Conservation (phyloP, 805 yeast species). For the Geotrichum ghanense region DNA sequence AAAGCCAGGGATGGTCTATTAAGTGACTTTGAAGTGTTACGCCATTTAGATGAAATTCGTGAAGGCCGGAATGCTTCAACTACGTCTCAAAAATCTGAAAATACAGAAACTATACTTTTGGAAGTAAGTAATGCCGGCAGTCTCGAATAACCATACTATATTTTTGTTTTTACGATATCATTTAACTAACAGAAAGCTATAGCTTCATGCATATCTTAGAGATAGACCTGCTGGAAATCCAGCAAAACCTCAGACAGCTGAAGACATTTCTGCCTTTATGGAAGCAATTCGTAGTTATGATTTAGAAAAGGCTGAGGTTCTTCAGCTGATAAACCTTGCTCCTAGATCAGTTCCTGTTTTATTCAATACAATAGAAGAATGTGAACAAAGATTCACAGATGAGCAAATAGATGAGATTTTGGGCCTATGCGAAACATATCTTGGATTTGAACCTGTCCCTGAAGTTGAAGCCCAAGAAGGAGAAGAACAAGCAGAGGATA, state of each 20-base stretch:
- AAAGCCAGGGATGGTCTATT: slow-evolving; percentile 45
- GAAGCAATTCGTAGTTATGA: slow-evolving; percentile 31
- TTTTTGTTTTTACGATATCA: too few species aligned
- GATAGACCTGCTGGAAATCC: slow-evolving; percentile 29
- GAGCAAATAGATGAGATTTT: slow-evolving; percentile 51
- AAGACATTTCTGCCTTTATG: slow-evolving; percentile 31
- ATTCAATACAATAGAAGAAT: slow-evolving; percentile 78
- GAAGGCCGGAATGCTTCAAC: slow-evolving; percentile 3
- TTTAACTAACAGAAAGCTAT: slow-evolving; percentile 24
- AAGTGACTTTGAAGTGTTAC: slow-evolving; percentile 53
- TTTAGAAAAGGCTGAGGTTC: slow-evolving; percentile 69
- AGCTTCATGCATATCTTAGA: slow-evolving; percentile 29
- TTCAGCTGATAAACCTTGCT: slow-evolving; percentile 70
- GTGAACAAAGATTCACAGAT: slow-evolving; percentile 74
- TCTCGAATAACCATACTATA: neutral
- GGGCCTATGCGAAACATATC: slow-evolving; percentile 36
- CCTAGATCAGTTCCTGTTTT: slow-evolving; percentile 74
- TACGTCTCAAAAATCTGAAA: slow-evolving; percentile 10
- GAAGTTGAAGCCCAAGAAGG: slow-evolving; percentile 19
- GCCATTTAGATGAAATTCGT: slow-evolving; percentile 39
- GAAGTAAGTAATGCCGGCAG: slow-evolving; percentile 19
- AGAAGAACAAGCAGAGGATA: slow-evolving; percentile 5
- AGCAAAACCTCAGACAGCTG: slow-evolving; percentile 24
- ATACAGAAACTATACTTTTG: slow-evolving; percentile 16
- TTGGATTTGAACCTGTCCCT: slow-evolving; percentile 23